Evolutionary conservation across 495 filamentous ascomycete genomes (phyloP).

Genomic region (Aspergillus sparsus): DNA sequence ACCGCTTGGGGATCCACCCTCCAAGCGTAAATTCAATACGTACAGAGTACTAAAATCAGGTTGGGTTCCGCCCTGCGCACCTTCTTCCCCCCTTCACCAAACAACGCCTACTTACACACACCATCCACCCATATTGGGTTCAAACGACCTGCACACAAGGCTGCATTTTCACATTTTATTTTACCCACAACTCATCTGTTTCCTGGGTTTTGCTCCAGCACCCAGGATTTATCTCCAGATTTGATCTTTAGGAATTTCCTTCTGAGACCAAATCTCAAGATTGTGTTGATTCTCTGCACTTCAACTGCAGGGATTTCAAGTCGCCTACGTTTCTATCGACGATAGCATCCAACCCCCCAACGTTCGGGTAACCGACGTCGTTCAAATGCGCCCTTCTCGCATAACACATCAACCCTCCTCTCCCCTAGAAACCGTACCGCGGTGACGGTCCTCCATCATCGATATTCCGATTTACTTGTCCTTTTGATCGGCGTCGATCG

Average conservation of each 20-base stretch:
- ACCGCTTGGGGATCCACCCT: too few relatives aligned
- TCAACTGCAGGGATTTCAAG: constrained; percentile 7
- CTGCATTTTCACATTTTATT: not conserved
- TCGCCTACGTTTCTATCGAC: constrained; percentile 1
- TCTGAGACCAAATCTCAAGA: constrained; percentile 15
- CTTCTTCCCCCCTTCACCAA: constrained; percentile 3
- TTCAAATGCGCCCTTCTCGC: constrained; percentile 53
- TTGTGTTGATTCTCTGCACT: constrained; percentile 14
- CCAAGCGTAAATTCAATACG: not conserved
- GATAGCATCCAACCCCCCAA: constrained; percentile 8
- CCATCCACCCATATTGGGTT: constrained; percentile 21
- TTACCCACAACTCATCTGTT: constrained; percentile 7
- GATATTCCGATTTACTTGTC: constrained; percentile 27
- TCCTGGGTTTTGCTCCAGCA: constrained; percentile 9
- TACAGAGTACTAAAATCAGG: constrained; percentile 18
- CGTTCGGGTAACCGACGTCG: constrained; percentile 37
- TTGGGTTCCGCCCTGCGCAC: not conserved
- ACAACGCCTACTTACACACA: constrained; percentile 1
- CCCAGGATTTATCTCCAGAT: constrained; percentile 13
- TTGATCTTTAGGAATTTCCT: constrained; percentile 11
- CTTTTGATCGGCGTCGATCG: constrained; percentile 42
- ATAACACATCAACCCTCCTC: constrained; percentile 45
- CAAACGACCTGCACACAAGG: constrained; percentile 1
- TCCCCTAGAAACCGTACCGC: constrained; percentile 48
- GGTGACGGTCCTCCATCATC: constrained; percentile 45